These are phyloP conservation scores for Suhomyces wounanorum DNA, from an alignment of 1,139 yeast species.

Conservation along the genomic window DNA sequence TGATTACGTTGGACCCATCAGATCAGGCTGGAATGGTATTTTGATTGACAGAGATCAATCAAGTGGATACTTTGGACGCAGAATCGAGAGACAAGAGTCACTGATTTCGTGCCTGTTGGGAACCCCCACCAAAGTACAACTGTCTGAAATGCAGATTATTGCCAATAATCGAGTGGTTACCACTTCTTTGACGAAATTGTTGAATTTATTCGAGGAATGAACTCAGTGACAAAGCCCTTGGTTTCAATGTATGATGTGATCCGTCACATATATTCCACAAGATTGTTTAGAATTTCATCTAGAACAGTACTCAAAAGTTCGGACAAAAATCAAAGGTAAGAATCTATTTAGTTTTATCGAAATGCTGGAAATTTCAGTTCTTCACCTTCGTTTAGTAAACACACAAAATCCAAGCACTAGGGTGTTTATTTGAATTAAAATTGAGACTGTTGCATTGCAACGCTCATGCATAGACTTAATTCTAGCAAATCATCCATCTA, in stretches of 20 bases:
- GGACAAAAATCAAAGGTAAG: too few species aligned
- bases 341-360: too few species aligned
- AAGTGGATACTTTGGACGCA: conserved; percentile 25
- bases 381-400: too few species aligned
- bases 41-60: conserved; percentile 46
- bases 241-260: too few species aligned
- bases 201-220: conserved; percentile 10
- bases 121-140: neutral
- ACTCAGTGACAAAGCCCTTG: neutral
- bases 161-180: conserved; percentile 42
- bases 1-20: conserved; percentile 54
- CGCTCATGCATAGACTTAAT: too few species aligned
- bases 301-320: too few species aligned
- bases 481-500: too few species aligned
- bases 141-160: conserved; percentile 17
- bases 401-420: too few species aligned
- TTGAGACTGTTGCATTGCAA: too few species aligned
- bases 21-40: conserved; percentile 65
- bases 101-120: conserved; percentile 10
- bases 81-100: conserved; percentile 9
- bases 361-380: too few species aligned
- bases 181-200: conserved; percentile 29
- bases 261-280: neutral
- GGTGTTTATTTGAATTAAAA: too few species aligned
- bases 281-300: neutral